phyloP scores from a whole-genome alignment of 768 basidiomycete species.

The Boletus fagicola region DNA sequence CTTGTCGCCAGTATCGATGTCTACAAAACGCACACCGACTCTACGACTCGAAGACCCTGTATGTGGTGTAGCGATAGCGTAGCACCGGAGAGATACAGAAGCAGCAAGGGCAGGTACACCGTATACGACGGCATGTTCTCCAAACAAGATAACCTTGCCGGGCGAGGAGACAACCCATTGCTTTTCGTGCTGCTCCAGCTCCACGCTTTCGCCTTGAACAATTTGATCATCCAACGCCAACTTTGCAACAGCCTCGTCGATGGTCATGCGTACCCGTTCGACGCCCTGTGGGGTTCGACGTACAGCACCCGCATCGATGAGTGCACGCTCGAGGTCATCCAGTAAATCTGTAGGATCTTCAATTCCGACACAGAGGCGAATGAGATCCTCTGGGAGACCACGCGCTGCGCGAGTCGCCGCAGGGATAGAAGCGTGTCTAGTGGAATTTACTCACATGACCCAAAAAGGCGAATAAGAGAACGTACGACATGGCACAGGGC shows the following conservation, averaged over 20 bases:
- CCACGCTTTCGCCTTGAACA: slow-evolving; percentile 3
- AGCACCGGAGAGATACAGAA: slow-evolving; percentile 93
- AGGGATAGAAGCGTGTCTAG: slow-evolving; percentile 92
- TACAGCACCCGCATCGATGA: slow-evolving; percentile 90
- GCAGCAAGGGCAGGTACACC: slow-evolving; percentile 97
- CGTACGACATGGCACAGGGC: slow-evolving; percentile 99
- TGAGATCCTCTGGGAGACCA: slow-evolving; percentile 97
- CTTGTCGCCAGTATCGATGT: slow-evolving; percentile 48
- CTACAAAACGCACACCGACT: slow-evolving; percentile 60
- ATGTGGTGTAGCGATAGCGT: slow-evolving; percentile 76
- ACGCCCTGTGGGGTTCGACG: slow-evolving; percentile 43
- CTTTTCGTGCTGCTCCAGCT: slow-evolving; percentile 32
- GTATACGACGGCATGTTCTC: slow-evolving; percentile 98
- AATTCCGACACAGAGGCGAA: slow-evolving; percentile 96
- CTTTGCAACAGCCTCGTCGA: slow-evolving; percentile 66
- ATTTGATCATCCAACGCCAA: slow-evolving; percentile 42
- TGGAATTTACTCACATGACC: not conserved
- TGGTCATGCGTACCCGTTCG: slow-evolving; percentile 47
- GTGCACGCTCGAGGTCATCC: slow-evolving; percentile 91
- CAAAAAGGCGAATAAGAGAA: slow-evolving; percentile 24
- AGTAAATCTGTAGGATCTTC: slow-evolving; percentile 92
- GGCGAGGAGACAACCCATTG: slow-evolving; percentile 94
- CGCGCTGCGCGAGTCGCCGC: slow-evolving; percentile 93
- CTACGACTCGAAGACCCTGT: slow-evolving; percentile 54
- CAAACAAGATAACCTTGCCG: slow-evolving; percentile 96